Conservation (phyloP, 805 yeast species). For the Saccharomycopsis schoenii region DNA sequence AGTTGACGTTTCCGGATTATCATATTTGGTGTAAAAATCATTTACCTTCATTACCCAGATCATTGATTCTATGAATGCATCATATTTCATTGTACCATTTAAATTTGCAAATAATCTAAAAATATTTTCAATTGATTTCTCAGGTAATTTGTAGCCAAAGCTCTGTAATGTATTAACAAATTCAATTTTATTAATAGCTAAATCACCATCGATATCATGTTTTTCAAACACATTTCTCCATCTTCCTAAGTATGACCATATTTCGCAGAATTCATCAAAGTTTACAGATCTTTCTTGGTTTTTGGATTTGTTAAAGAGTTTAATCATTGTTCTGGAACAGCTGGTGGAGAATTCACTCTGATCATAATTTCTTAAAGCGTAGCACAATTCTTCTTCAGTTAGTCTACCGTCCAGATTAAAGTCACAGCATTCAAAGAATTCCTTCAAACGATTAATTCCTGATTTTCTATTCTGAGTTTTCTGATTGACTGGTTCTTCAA, state of each 20-base stretch:
- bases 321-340: background rate
- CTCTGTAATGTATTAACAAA: background rate
- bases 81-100: background rate
- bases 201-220: background rate
- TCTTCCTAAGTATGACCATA: background rate
- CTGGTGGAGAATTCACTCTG: background rate
- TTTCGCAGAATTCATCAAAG: background rate
- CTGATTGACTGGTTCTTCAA: background rate
- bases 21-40: background rate
- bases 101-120: background rate
- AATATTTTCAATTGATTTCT: background rate
- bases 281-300: background rate
- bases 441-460: background rate
- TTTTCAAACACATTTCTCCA: conserved; percentile 1
- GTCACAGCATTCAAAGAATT: background rate
- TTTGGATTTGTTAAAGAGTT: background rate
- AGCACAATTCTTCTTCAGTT: background rate
- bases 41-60: background rate
- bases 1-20: background rate
- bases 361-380: background rate
- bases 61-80: background rate
- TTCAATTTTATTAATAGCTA: background rate
- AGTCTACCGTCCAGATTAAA: background rate
- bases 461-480: background rate
- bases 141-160: background rate